Evolutionary conservation across 2,329 filamentous ascomycete genomes (phyloP), one percentile per base, ranked within the genome.

Genomic region (Xylaria sp.): DNA sequence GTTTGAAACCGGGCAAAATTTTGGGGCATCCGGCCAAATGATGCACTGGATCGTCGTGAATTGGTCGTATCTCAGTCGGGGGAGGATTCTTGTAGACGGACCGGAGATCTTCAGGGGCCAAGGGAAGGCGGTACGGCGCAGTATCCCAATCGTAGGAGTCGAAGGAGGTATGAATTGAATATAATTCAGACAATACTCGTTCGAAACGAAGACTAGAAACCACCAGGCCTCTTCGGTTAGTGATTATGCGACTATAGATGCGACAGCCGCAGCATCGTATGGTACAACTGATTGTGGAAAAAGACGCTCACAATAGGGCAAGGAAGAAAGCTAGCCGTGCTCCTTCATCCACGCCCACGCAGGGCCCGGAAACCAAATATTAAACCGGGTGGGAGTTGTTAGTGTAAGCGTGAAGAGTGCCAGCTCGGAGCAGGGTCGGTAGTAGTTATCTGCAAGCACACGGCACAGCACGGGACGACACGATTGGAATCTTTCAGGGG

Each of bases 131-230:
- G 51, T 27, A 61, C 63, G 51, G 50, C 64, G 53, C 37, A 42
- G 47, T 40, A 50, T 48, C 16, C 18, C 51, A 57, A 64, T 65
- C 54, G 68, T 18, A 68, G 69, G 71, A 65, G 47, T 60, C 61
- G 65, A 54, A 64, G 55, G 60, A 58, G 51, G 57, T 69, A 53
- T 58, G 63, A 61, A 71, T 63, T 57, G 65, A 66, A 57, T 63
- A 35, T 55, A 64, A 44, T 67, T 44, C 54, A 51, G 67, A 68
- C 60, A 60, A 53, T 54, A 63, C 59, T 72, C 63, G 65, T 71
- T 75, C 63, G 55, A 60, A 60, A 59, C 37, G 61, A 62, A 60
- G 59, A 62, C 74, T 74, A 63, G 68, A 66, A 37, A 66, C 50
- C 25, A 60, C 27, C 47, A 57, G 51, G 58, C 59, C 35, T 64